Evolutionary conservation across 1,139 yeast genomes (phyloP), one percentile per base, ranked within the genome.

Genomic region (Yamadazyma pseudoaaseri): DNA sequence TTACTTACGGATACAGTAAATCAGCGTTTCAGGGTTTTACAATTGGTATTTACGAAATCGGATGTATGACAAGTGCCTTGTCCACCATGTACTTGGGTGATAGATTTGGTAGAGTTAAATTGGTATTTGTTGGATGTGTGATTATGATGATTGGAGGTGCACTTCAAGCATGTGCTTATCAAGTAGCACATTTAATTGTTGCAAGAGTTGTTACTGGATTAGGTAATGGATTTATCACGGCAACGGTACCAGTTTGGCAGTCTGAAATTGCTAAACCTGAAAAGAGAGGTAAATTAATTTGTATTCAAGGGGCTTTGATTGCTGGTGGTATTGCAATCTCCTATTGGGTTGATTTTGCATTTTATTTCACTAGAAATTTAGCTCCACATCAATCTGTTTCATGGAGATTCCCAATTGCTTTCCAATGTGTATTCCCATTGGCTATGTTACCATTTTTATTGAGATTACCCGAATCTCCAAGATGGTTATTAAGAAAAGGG

Each of bases 381-480:
- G 21, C 15, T 9, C 45, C 45, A 12, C 44, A 42, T 33, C 17
- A 30, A 16, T 25, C 25, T 13, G 56, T 54, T 5, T 47, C 58
- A 3, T 71, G 74, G 71, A 60, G 77, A 47, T 68, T 70, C 36
- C 78, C 78, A 4, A 53, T 72, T 27, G 77, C 73, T 2, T 67
- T 72, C 52, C 71, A 65, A 44, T 52, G 60, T 37, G 37, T 64
- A 23, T 66, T 66, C 51, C 69, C 70, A 3, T 13, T 62, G 6
- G 26, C 53, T 9, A 52, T 58, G 29, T 40, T 64, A 10, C 51
- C 54, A 16, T 49, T 58, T 17, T 50, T 62, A 26, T 51, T 63
- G 34, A 49, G 52, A 37, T 55, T 69, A 20, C 79, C 79, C 3
- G 79, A 73, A 54, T 67, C 76, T 5, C 79, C 79, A 7, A 62